Base-by-base conservation (phyloP, 1,139 yeast species). In the Casaregolazyma lundiana region DNA sequence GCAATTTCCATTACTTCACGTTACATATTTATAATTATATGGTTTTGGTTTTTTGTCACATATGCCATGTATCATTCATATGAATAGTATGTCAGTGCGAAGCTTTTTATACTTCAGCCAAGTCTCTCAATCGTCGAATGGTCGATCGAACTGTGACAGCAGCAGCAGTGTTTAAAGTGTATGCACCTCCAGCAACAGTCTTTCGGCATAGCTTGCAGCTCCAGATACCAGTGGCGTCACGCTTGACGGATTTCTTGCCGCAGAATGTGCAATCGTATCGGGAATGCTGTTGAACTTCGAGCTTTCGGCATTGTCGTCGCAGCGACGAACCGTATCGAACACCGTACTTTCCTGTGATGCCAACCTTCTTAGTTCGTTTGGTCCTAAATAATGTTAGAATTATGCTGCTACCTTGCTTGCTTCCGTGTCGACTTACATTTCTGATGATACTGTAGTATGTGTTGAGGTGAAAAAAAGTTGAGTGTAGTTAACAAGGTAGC, bases 271-370 rank as follows among this genome's bases (percentile, higher is more conserved):
- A 92, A 76, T 87, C 95, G 84, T 92, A 94, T 73, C 87, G 88
- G 69, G 98, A 87, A 78, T 92, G 98, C 76, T 90, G 97, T 78
- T 89, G 97, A 69, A 88, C 85, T 80, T 94, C 98, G 77, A 94
- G 80, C 84, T 92, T 92, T 85, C 90, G 90, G 81, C 96, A 87
- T 79, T 89, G 97, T 81, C 97, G 90, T 86, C 99, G 90, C 77
- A 92, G 83, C 63, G 99, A 94, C 69, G 98, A 92, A 90, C 99
- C 97, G 80, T 92, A 92, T 84, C 98, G 90, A 79, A 92, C 97
- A 87, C 97, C 99, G 84, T 88, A 92, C 83, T 94, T 94, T 84
- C 99, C 99, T 76, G 99, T 92, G 81, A 92, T 92, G 78, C 99
- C 99, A 75, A 92, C 99, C 90, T 92, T 92, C 95, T 92, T 92